Base-by-base conservation (phyloP, 2,329 filamentous ascomycete species). In the Pestalotiopsis fici region DNA sequence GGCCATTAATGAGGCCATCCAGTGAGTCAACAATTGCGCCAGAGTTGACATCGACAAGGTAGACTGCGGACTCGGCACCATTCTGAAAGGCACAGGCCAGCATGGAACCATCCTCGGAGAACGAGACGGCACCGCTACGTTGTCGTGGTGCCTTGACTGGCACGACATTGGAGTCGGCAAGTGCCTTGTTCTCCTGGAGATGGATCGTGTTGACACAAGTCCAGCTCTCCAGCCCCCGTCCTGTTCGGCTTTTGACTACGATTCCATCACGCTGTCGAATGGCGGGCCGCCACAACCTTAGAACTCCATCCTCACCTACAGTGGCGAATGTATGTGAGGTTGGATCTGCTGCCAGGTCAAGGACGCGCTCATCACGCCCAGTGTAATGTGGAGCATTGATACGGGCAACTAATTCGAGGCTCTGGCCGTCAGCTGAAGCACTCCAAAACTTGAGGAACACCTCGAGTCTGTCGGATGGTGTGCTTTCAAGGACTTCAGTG, bases 381-480 rank as follows among this genome's bases (percentile, higher is more conserved):
- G 87, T 86, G 68, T 85, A 84, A 79, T 99, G 95, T 18, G 96
- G 95, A 9, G 89, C 87, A 76, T 97, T 94, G 65, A 98, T 89
- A 68, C 95, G 89, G 2, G 94, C 92, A 64, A 93, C 90, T 12
- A 99, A 84, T 69, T 93, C 90, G 85, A 96, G 93, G 72, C 82
- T 75, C 13, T 64, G 47, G 6, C 50, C 57, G 27, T 64, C 64
- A 74, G 83, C 75, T 80, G 88, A 88, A 80, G 92, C 79, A 78
- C 90, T 81, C 96, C 96, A 99, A 77, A 99, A 96, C 77, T 97
- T 98, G 62, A 99, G 84, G 74, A 92, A 93, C 0, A 94, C 88
- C 77, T 98, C 95, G 56, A 86, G 86, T 69, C 83, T 85, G 69
- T 86, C 84, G 37, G 75, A 79, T 64, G 78, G 76, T n/a, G 76